Conservation (phyloP, 1,284 basidiomycete genomes). For the Cutaneotrichosporon sp. region DNA sequence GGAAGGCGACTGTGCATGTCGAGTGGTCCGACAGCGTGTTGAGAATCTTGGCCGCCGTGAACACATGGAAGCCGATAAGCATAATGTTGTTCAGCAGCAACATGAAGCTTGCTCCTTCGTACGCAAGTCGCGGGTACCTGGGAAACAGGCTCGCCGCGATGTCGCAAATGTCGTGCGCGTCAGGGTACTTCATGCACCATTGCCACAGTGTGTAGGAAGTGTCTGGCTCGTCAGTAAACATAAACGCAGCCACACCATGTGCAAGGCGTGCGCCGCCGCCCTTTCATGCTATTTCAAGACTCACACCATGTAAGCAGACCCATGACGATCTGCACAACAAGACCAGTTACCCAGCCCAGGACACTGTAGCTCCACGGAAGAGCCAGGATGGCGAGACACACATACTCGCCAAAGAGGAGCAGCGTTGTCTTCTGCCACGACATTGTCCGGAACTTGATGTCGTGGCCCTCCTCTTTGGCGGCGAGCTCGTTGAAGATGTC, state of each 20-base stretch:
- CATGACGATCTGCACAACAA: conserved; percentile 57
- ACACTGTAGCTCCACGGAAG: conserved; percentile 40
- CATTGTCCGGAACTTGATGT: conserved; percentile 34
- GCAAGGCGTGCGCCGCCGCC: no score
- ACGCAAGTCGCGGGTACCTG: conserved; percentile 40
- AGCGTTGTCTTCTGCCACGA: conserved; percentile 44
- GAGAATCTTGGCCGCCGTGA: conserved; percentile 49
- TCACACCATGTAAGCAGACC: conserved; percentile 48
- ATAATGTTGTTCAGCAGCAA: conserved; percentile 43
- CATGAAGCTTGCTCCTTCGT: conserved; percentile 37
- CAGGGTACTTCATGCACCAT: conserved; percentile 59
- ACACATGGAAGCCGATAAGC: conserved; percentile 48
- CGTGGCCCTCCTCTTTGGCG: conserved; percentile 34
- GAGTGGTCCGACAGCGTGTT: conserved; percentile 60
- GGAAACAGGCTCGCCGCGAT: conserved; percentile 55
- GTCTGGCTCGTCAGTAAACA: conserved; percentile 20
- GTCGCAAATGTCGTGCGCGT: conserved; percentile 60
- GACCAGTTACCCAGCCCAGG: conserved; percentile 44
- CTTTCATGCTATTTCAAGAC: no score
- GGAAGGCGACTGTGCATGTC: conserved; percentile 57
- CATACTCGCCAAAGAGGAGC: conserved; percentile 44
- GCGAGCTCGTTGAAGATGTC: conserved; percentile 27
- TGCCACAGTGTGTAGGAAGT: conserved; percentile 43
- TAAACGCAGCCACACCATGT: no score
- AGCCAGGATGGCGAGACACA: conserved; percentile 46